Evolutionary conservation across 176 grass and related monocot species (phyloP), one percentile per base, ranked within the genome.

Genomic region (Rhipidocladum racemiflorum): DNA sequence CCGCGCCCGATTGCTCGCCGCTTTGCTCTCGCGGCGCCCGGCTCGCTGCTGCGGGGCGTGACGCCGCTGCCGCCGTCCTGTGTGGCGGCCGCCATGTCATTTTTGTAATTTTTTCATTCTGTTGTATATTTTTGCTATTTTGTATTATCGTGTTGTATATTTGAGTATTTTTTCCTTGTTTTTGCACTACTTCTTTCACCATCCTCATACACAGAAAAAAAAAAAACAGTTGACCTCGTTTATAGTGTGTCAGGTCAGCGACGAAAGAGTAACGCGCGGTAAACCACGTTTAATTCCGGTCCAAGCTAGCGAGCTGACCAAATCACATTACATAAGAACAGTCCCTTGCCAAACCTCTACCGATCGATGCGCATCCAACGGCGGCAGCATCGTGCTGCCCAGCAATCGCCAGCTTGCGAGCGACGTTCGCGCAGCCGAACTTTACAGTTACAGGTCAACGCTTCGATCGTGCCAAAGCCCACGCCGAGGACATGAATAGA

Each of bases 401-500:
- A 38, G 61, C 44, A 23, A 6, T 4, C 5, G 3, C 17, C 16
- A 14, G 18, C 42, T 42, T 65, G 60, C 76, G 39, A 25, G 60
- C 24, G 25, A 50, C 50, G 34, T 20, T 29, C 3, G 3, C 21
- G 66, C 35, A 70, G 21, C 9, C 20, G 21, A 69, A 48, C 24
- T 16, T 20, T 13, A 15, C 30, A 5, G 39, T 36, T 44, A 21
- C 67, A 65, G 21, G 86, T 88, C 75, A 74, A 79, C 68, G 75
- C 68, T 67, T 84, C 29, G 81, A 80, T 74, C 48, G 14, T 81
- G 38, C 8, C 69, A 34, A 86, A 44, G 18, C 61, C 30, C 45
- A 20, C 20, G 28, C 9, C 72, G 39, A 45, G n/a, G 14, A 48
- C 42, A 45, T 70, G 24, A 46, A 29, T 28, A 46, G 6, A 9